Base-by-base conservation (phyloP, 257 asterid genomes). In the Plantago major region DNA sequence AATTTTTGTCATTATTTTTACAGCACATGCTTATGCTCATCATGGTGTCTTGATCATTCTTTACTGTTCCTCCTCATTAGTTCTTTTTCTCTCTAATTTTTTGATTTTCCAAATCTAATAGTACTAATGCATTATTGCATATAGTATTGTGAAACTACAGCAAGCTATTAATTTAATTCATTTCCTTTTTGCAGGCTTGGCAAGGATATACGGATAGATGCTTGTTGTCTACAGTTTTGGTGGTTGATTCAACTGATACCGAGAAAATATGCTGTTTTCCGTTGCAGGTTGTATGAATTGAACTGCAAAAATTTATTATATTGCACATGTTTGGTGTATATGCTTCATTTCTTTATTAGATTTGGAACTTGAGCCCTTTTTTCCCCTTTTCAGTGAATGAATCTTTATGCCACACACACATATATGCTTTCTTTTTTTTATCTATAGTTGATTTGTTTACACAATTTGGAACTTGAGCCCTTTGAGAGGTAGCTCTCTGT, bases 261-360 rank as follows among this genome's bases (percentile, higher is more conserved):
- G 58, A 78, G 82, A 76, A 33, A 33, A 33, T 33, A 33, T 76
- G 81, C 78, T 79, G 90, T 81, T 78, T 74, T 76, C 73, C 63
- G 64, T 76, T 76, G 77, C 76, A 74, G 80, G 75, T 75, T 47
- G 47, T 68, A 62, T 58, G 51, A 17, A 62, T 64, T 55, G 66
- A 64, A 43, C 15, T 14, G 65, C 46, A 59, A 52, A 70, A 42
- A 54, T 67, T 64, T 67, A 58, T 64, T 71, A 66, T 30, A 50
- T 13, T 16, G 65, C 71, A 66, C 66, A 57, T 55, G 74, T 42
- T 65, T 57, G 67, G 28, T 61, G 17, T 56, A 61, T 71, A 62
- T 40, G 66, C 62, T 55, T 46, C 17, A 46, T 46, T 55, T 30
- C 10, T 55, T 55, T 33, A 55, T 33, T 28, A 14, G 43, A 38